Evolutionary conservation across 768 basidiomycete species (phyloP).

Genomic region (Boletus reticulatus): DNA sequence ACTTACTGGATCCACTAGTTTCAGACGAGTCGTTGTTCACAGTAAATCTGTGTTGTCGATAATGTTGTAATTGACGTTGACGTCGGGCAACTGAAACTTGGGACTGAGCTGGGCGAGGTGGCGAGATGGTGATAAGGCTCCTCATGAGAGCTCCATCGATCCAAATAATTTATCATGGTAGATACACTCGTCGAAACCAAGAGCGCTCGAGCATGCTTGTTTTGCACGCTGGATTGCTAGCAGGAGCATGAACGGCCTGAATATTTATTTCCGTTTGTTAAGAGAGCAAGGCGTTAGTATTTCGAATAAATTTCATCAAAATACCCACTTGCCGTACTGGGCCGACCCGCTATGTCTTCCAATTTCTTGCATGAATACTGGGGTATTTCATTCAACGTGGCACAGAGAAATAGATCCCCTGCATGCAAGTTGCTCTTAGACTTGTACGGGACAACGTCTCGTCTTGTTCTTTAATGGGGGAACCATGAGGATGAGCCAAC

Average conservation of each 20-base stretch:
- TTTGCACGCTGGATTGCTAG: background rate
- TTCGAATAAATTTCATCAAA: background rate
- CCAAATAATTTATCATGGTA: too few species aligned
- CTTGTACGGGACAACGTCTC: background rate
- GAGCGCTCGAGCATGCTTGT: background rate
- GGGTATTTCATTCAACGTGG: too few species aligned
- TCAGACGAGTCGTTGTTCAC: too few species aligned
- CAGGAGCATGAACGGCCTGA: background rate
- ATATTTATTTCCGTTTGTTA: background rate
- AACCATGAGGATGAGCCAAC: background rate
- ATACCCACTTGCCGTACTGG: constrained; percentile 1
- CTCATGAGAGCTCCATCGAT: background rate
- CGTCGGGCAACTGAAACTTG: too few species aligned
- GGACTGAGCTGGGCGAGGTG: too few species aligned
- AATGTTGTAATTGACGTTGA: too few species aligned
- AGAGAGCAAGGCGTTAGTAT: background rate
- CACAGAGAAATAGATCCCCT: constrained; percentile 5
- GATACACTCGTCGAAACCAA: background rate
- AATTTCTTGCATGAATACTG: background rate
- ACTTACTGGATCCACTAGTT: constrained; percentile 2
- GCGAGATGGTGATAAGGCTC: too few species aligned
- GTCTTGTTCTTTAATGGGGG: background rate
- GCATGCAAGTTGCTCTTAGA: background rate
- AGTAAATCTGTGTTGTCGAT: background rate
- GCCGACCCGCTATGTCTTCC: background rate